phyloP scores from a whole-genome alignment of 2,329 filamentous ascomycete species.

The Alternaria consortialis region DNA sequence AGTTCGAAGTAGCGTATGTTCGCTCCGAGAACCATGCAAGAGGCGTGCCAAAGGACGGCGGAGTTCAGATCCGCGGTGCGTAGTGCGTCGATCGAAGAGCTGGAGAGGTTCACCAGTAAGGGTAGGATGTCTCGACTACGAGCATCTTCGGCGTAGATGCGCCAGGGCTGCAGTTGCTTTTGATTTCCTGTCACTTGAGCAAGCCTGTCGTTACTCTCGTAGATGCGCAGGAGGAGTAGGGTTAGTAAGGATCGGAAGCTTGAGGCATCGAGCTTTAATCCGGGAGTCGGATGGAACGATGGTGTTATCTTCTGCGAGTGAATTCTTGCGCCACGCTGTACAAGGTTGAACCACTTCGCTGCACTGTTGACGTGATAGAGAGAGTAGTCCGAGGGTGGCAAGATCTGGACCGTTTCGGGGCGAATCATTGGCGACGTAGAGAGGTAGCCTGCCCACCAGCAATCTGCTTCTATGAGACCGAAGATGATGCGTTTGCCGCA shows the following conservation, averaged over 20 bases:
- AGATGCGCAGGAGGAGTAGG: constrained; percentile 44
- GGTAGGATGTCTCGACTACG: constrained; percentile 54
- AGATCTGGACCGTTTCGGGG: constrained; percentile 58
- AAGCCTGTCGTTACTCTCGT: constrained; percentile 47
- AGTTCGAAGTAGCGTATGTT: constrained; percentile 64
- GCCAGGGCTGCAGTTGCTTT: constrained; percentile 48
- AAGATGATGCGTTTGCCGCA: constrained; percentile 61
- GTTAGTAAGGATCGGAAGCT: constrained; percentile 45
- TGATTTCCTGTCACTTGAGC: constrained; percentile 36
- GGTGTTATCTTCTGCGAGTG: constrained; percentile 46
- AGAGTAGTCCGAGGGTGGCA: constrained; percentile 57
- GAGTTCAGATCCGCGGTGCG: constrained; percentile 60
- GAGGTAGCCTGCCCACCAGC: constrained; percentile 60
- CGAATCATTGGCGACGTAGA: constrained; percentile 58
- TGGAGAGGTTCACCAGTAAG: constrained; percentile 49
- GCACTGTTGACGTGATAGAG: constrained; percentile 56
- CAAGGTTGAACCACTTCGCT: constrained; percentile 43
- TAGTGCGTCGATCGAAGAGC: constrained; percentile 55
- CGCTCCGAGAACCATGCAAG: constrained; percentile 62
- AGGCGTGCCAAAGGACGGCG: constrained; percentile 62
- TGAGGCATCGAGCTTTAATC: constrained; percentile 41
- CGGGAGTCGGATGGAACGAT: constrained; percentile 44
- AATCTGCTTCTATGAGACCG: constrained; percentile 57
- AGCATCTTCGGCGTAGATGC: constrained; percentile 59
- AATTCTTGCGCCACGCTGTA: constrained; percentile 41